Conservation (phyloP, 306 rosid species). For the Sicyos edulis region DNA sequence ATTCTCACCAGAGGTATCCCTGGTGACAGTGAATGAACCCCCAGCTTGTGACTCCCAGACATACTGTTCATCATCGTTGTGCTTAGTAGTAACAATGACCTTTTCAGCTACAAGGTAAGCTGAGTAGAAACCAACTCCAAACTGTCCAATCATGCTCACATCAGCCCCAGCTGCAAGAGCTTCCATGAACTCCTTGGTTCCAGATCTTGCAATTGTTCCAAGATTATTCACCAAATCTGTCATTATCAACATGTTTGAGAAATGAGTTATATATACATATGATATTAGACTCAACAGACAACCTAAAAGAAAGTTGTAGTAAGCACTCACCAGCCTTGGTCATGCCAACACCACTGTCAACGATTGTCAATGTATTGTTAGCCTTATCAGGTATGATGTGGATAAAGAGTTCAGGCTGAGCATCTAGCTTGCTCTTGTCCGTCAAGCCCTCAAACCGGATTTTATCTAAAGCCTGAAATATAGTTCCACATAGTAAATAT, state of each 20-base stretch:
- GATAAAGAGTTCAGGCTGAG: neutral
- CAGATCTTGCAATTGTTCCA: constrained; percentile 7
- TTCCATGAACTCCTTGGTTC: constrained; percentile 16
- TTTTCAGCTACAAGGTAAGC: constrained; percentile 19
- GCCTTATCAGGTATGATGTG: constrained; percentile 13
- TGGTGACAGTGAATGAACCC: constrained; percentile 28
- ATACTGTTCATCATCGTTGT: constrained; percentile 31
- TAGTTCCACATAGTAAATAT: too few species aligned
- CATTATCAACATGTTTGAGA: fast-evolving
- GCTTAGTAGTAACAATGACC: constrained; percentile 26
- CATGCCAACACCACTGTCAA: constrained; percentile 13
- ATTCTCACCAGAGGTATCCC: constrained; percentile 24
- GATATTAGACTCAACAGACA: neutral
- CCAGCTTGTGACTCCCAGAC: constrained; percentile 34
- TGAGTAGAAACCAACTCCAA: constrained; percentile 14
- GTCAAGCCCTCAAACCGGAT: constrained; percentile 11
- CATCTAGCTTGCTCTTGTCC: constrained; percentile 15
- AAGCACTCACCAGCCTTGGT: constrained; percentile 16
- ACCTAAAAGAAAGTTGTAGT: neutral
- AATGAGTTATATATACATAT: neutral
- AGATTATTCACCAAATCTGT: constrained; percentile 15
- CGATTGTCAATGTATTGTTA: neutral
- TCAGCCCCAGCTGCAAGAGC: constrained; percentile 12
- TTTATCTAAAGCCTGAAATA: neutral
- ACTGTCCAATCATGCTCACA: constrained; percentile 13